These are phyloP conservation scores for Neonectria neomacrospora DNA, from an alignment of 2,329 filamentous ascomycete genomes.

Conservation along the genomic window DNA sequence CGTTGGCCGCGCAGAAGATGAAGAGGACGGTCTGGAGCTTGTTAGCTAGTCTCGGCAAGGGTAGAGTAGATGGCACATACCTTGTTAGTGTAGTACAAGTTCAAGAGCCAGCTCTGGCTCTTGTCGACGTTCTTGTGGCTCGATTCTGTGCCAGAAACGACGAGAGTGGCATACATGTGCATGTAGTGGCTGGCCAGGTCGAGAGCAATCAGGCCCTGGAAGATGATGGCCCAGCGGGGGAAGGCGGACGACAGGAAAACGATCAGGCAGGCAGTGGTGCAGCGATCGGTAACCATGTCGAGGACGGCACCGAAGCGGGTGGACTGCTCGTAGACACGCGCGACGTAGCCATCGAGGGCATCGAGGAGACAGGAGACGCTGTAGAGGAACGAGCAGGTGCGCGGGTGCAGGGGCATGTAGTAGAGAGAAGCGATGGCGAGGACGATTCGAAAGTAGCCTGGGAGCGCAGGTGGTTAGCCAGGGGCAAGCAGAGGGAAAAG, in stretches of 20 bases:
- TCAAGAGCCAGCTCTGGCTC: constrained; percentile 87
- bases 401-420: constrained; percentile 99
- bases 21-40: constrained; percentile 82
- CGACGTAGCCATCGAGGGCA: constrained; percentile 94
- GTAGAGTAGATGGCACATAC: constrained; percentile 62
- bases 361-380: constrained; percentile 95
- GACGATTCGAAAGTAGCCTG: constrained; percentile 81
- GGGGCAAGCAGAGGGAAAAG: constrained; percentile 6
- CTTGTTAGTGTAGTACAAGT: constrained; percentile 97
- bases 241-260: constrained; percentile 96
- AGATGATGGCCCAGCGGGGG: constrained; percentile 91
- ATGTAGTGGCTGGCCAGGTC: constrained; percentile 98
- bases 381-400: constrained; percentile 92
- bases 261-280: constrained; percentile 93
- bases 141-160: constrained; percentile 81
- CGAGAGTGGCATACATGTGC: constrained; percentile 97
- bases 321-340: constrained; percentile 81
- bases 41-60: constrained; percentile 10
- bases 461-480: constrained; percentile 29
- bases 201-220: constrained; percentile 91
- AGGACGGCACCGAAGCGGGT: constrained; percentile 96
- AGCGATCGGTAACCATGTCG: constrained; percentile 99
- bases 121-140: constrained; percentile 96
- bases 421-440: constrained; percentile 92
- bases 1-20: constrained; percentile 88